A percentile compares a stretch with the other conserved stretches of the same genome.
Evolutionary conservation across 768 basidiomycete genomes (phyloP).

Genomic region (Auriculariales sp.): DNA sequence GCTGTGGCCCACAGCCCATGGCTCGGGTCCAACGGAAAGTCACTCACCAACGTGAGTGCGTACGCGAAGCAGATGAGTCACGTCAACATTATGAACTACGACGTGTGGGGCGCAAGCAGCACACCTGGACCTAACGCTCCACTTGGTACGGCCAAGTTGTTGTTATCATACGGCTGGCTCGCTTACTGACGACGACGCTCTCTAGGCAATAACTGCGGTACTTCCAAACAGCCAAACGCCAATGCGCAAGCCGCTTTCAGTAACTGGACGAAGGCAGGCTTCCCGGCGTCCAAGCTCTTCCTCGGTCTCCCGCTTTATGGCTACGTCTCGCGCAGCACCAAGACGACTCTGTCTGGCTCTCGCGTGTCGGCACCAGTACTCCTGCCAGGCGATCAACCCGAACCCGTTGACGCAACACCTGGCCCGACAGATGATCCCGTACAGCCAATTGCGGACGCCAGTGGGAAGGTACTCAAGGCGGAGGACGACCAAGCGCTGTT

Average conservation of each 20-base stretch:
- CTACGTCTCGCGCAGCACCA: constrained; percentile 43
- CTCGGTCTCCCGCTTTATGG: constrained; percentile 58
- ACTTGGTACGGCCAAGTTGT: constrained; percentile 18
- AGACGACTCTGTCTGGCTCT: constrained; percentile 30
- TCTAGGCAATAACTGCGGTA: constrained; percentile 40
- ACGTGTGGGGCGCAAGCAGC: constrained; percentile 51
- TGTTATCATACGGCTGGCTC: not conserved
- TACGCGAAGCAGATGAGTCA: constrained; percentile 52
- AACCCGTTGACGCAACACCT: no score
- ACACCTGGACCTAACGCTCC: constrained; percentile 66
- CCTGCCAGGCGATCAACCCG: constrained; percentile 11
- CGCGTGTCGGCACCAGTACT: constrained; percentile 31
- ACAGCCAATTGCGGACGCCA: no score
- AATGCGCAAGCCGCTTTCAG: constrained; percentile 47
- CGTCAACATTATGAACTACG: constrained; percentile 72
- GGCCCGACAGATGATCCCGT: no score
- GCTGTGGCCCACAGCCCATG: constrained; percentile 60
- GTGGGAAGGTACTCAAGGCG: no score
- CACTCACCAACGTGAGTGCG: constrained; percentile 46
- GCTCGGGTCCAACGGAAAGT: constrained; percentile 44
- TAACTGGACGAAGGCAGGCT: constrained; percentile 51
- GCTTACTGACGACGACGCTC: not conserved
- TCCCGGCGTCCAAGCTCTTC: constrained; percentile 49
- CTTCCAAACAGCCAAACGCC: constrained; percentile 47
- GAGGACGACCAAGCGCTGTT: no score